Percentiles rank a stretch among this genome's conserved stretches.
phyloP scores from a whole-genome alignment of 225 moss, liverwort and hornwort species.

The Asterella californica region DNA sequence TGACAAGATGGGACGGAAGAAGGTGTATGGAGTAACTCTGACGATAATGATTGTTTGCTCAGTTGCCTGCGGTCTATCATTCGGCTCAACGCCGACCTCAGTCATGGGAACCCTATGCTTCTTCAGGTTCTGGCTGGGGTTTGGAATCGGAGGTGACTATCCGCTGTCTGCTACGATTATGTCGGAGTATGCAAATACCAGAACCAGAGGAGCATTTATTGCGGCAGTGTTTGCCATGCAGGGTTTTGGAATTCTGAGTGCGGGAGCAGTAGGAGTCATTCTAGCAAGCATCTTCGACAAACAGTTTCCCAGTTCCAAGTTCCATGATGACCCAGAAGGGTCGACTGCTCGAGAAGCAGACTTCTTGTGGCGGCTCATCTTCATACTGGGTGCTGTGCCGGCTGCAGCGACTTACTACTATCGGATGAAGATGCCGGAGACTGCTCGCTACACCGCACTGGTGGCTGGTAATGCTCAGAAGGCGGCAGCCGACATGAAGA shows the following conservation, averaged over 20 bases:
- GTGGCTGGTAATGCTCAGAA: constrained; percentile 6
- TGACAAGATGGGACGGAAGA: constrained; percentile 17
- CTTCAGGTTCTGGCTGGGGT: constrained; percentile 39
- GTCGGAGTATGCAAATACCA: constrained; percentile 50
- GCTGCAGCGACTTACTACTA: constrained; percentile 14
- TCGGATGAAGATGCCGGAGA: constrained; percentile 19
- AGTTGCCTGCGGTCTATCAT: constrained; percentile 1
- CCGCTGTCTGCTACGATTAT: constrained; percentile 44
- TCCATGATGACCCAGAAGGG: background rate
- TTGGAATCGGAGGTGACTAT: constrained; percentile 54
- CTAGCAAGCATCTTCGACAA: background rate
- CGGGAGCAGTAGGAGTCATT: constrained; percentile 3
- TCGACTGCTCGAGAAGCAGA: constrained; percentile 9
- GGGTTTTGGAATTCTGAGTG: constrained; percentile 22
- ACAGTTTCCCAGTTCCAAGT: background rate
- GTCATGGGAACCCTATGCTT: constrained; percentile 15
- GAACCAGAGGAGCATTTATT: constrained; percentile 54
- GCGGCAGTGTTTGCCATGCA: constrained; percentile 64
- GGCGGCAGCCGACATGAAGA: constrained; percentile 12
- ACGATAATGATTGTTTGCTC: constrained; percentile 7
- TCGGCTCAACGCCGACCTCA: background rate
- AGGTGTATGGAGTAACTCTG: background rate
- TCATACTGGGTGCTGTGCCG: constrained; percentile 13
- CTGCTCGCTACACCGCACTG: constrained; percentile 18
- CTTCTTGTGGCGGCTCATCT: constrained; percentile 9